Evolutionary conservation across 768 basidiomycete genomes (phyloP).

Genomic region (Kwoniella newhampshirensis): DNA sequence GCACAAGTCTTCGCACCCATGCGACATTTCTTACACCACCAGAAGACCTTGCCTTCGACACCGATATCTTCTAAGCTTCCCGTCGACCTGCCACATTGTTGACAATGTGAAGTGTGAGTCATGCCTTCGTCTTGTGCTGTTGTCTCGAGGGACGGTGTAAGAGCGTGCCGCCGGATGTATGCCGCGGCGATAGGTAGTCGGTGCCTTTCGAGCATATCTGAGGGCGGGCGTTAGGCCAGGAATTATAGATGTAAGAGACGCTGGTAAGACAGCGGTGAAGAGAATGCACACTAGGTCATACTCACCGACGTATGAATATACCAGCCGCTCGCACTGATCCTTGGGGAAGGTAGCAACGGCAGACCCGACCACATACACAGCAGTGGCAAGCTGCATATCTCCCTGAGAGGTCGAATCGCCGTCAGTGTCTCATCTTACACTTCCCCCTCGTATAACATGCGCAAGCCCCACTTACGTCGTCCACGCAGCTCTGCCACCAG

Average conservation of each 20-base stretch:
- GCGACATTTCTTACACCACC: slow-evolving; percentile 44
- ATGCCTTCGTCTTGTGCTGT: slow-evolving; percentile 34
- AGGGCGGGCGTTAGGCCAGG: too few relatives aligned
- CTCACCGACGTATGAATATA: slow-evolving; percentile 43
- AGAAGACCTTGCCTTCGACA: slow-evolving; percentile 29
- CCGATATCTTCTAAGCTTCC: slow-evolving; percentile 42
- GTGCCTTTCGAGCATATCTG: slow-evolving; percentile 39
- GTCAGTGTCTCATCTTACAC: background rate
- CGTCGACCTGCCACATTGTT: slow-evolving; percentile 35
- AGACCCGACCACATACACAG: slow-evolving; percentile 26
- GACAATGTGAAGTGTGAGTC: slow-evolving; percentile 37
- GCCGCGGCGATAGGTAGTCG: slow-evolving; percentile 30
- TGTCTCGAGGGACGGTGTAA: slow-evolving; percentile 27
- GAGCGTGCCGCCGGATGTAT: slow-evolving; percentile 32
- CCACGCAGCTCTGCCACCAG: slow-evolving; percentile 38
- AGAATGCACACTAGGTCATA: background rate
- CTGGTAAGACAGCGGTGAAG: background rate
- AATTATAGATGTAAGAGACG: too few relatives aligned
- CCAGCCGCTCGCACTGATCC: slow-evolving; percentile 33
- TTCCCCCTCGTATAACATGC: background rate
- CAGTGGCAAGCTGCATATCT: slow-evolving; percentile 40
- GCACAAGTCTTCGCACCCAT: slow-evolving; percentile 34
- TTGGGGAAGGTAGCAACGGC: slow-evolving; percentile 25
- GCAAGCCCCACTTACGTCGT: slow-evolving; percentile 36
- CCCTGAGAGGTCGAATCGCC: slow-evolving; percentile 26